Base-by-base conservation (phyloP, 768 basidiomycete species). In the Mycena metata region DNA sequence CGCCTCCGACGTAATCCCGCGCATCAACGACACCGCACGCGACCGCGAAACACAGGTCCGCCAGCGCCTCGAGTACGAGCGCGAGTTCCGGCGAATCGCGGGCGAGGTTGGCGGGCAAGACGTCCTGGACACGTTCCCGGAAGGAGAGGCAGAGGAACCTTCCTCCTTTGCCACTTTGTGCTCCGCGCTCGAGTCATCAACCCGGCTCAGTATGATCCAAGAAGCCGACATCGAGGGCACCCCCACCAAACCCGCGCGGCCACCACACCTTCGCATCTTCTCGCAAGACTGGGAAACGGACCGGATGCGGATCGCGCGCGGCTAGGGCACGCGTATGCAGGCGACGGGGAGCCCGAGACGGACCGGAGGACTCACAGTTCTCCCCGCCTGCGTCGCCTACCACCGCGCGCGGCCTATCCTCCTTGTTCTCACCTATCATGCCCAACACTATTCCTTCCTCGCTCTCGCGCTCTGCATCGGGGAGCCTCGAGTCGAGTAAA, bases 31-130 rank as follows among this genome's bases (percentile, higher is more conserved):
- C 63, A 86, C 89, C 15, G 87, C 88, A 41, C 88, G 90, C 52
- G 90, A 94, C 73, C 87, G 95, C 64, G 95, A 96, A 76, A 86
- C 84, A 3, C 95, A 96, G 79, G 88, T 94, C 5, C 90, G 95
- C 58, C 92, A 90, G 74, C 79, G 96, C 60, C 80, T 90, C 41
- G 92, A 90, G 69, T 91, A 86, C 75, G 94, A 96, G 74, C 87
- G 93, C 59, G 91, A 95, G 78, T 89, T 96, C 74, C 85, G 87
- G 71, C 89, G 89, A 76, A 92, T 94, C 72, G 88, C 90, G 2
- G 88, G 86, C 6, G 93, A 95, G 77, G 87, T 93, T 17, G 91
- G 92, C 43, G 94, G 94, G 21, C 86, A 81, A 43, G 94, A 95
- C 43, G 88, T 88, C 12, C 82, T 96, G 59, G 92, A 95, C 17